Evolutionary conservation across 2,329 filamentous ascomycete genomes (phyloP), one percentile per base, ranked within the genome.

Genomic region (Cordyceps militaris): DNA sequence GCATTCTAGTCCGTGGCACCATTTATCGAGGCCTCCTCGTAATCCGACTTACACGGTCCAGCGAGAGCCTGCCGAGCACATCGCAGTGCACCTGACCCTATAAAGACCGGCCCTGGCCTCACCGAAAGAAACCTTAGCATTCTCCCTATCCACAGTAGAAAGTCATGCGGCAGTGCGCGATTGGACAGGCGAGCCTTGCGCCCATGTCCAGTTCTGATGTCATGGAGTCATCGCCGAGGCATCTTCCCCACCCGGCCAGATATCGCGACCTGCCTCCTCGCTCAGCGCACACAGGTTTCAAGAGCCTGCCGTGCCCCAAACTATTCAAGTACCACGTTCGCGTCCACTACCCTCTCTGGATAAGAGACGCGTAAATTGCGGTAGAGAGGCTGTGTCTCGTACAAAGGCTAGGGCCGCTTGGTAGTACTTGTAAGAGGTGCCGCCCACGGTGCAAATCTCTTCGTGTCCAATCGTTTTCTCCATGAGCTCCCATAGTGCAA

Each of bases 231-330:
- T n/a, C 24, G 14, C 28, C 11, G 9, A 8, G 4, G n/a, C 19
- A 34, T 56, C 34, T 23, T 34, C 51, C 28, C 55, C 55, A 44
- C 55, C 36, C 19, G 46, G 46, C 55, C 55, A 57, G 34, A 50
- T 44, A 51, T 57, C 55, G 46, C 28, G 46, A 28, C 55, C 55
- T 50, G 13, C 36, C 24, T 34, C 26, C 4, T 24, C n/a, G 16
- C 13, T 42, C 48, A 13, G 23, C 26, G 40, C 51, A n/a, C 51
- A 23, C 34, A 44, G 34, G 40, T 54, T 43, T 44, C 51, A 44
- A 42, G 26, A 21, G n/a, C 32, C 14, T 24, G 3, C 13, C 14
- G 8, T 24, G 4, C 4, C 24, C 32, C 48, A n/a, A n/a, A n/a
- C n/a, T n/a, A n/a, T n/a, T n/a, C n/a, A n/a, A n/a, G n/a, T n/a